A percentile compares a stretch with the other conserved stretches of the same genome.
phyloP scores from a whole-genome alignment of 164 flowering plant genomes.

The Tetracentron sinense region DNA sequence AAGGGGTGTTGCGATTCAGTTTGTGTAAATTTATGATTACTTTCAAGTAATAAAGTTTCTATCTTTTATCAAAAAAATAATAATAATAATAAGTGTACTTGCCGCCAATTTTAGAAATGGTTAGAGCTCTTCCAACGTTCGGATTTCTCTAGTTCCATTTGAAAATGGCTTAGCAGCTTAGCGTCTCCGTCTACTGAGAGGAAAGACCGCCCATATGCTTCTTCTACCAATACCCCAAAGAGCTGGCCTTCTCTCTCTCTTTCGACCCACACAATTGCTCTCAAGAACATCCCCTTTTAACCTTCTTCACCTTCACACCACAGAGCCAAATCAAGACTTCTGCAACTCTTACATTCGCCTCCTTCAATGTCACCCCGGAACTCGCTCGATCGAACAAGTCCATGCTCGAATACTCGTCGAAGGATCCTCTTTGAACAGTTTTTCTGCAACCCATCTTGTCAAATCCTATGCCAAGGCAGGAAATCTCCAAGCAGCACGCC shows the following conservation, averaged over 20 bases:
- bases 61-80: no score
- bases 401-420: conserved; percentile 22
- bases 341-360: conserved; percentile 15
- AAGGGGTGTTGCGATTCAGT: no score
- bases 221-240: conserved; percentile 4
- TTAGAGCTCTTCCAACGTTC: no score
- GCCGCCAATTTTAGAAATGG: no score
- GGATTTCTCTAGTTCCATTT: no score
- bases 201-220: no score
- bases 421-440: conserved; percentile 17
- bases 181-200: no score
- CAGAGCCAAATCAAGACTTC: background rate
- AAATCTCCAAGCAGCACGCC: conserved; percentile 7
- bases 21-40: no score
- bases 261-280: background rate
- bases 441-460: conserved; percentile 30
- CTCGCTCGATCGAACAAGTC: conserved; percentile 14
- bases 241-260: background rate
- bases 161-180: no score
- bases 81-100: no score
- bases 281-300: background rate
- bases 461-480: conserved; percentile 31
- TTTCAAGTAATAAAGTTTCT: no score
- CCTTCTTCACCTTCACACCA: conserved; percentile 2
- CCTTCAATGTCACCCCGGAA: conserved; percentile 16